Evolutionary conservation across 2,329 filamentous ascomycete genomes (phyloP), one percentile per base, ranked within the genome.

Genomic region (Hyphodiscus sp.): DNA sequence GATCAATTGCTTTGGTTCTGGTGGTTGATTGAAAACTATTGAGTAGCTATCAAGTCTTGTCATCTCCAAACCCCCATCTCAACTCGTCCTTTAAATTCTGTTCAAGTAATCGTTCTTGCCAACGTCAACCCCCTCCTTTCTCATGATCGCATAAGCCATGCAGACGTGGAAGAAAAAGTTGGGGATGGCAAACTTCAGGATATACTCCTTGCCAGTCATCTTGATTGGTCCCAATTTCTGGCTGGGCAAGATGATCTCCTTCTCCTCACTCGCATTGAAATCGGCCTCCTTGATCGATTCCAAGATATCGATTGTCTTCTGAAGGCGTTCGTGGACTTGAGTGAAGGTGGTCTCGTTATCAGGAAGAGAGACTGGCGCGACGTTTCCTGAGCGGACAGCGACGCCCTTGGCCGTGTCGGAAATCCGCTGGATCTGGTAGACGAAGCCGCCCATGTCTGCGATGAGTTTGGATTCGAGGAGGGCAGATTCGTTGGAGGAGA

Each of bases 131-230:
- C 43, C 43, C 43, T 20, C 43, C 23, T 45, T 45, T 20, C 43
- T 45, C 23, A 45, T 20, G 20, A 45, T 20, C 2, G 43, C 43
- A 45, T 45, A 45, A 20, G 43, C 18, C 19, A 45, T 45, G 20
- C 43, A 20, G 20, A 45, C 43, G 19, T 45, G 43, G 69, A 87
- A 88, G 70, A 75, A 85, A 60, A 85, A 68, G 63, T 86, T 85
- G 20, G 83, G 82, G 44, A 82, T 52, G 3, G 69, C 73, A 65
- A 76, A 81, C 2, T 69, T 68, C 42, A 68, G 63, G 20, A 79
- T 63, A 63, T 80, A 86, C 1, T 45, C 71, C 51, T 70, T 58
- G 0, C 68, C 74, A 2, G 70, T 70, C 15, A 77, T 73, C 53
- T 70, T 71, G 7, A 65, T 47, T 49, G 76, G 69, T 3, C 62